These are phyloP conservation scores for Ensete ventricosum DNA, from an alignment of 176 grass and related monocot species.

Conservation along the genomic window DNA sequence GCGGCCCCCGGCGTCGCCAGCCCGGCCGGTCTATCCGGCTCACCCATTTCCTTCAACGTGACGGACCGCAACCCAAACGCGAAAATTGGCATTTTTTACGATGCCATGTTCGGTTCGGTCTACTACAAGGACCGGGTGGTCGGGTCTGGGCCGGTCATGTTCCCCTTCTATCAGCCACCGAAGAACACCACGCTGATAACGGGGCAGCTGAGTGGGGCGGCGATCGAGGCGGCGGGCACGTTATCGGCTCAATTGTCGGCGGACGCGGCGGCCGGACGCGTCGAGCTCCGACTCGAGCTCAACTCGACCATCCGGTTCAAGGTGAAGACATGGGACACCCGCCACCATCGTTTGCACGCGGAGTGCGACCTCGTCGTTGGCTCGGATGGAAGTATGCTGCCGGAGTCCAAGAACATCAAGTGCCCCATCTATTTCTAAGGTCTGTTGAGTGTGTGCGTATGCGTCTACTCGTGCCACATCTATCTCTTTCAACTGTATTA, in stretches of 20 bases:
- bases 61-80: conserved; percentile 62
- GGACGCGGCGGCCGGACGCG: conserved; percentile 29
- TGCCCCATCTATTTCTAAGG: conserved; percentile 30
- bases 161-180: conserved; percentile 56
- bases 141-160: conserved; percentile 29
- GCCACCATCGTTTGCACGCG: conserved; percentile 46
- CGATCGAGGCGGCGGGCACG: conserved; percentile 16
- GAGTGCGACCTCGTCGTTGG: conserved; percentile 29
- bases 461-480: too few species aligned
- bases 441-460: background rate
- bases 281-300: conserved; percentile 39
- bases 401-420: conserved; percentile 19
- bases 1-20: conserved; percentile 25
- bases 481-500: too few species aligned
- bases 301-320: conserved; percentile 54
- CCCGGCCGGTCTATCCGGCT: conserved; percentile 22
- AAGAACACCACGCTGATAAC: conserved; percentile 40
- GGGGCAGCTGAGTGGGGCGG: conserved; percentile 25
- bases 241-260: conserved; percentile 29
- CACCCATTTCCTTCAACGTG: conserved; percentile 43
- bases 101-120: conserved; percentile 27
- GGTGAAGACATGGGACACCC: conserved; percentile 65
- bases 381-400: conserved; percentile 38
- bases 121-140: conserved; percentile 47
- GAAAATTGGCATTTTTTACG: conserved; percentile 63